Evolutionary conservation across 148 eudicot species (phyloP).

Genomic region (Rhododendron ferrugineum): DNA sequence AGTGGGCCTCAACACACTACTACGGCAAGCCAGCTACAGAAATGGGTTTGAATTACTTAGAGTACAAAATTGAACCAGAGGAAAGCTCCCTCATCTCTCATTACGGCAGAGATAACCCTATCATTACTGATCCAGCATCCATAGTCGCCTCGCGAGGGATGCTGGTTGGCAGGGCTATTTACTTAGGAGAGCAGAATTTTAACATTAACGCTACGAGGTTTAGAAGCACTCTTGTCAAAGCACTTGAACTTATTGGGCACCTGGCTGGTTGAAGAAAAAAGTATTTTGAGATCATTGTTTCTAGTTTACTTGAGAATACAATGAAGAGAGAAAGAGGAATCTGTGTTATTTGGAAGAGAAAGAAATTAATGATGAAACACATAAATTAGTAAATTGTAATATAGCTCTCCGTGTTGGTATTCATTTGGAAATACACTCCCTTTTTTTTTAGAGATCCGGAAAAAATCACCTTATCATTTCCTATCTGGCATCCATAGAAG

Average conservation of each 20-base stretch:
- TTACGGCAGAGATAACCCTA: constrained; percentile 37
- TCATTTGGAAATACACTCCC: too few relatives aligned
- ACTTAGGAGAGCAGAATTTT: constrained; percentile 46
- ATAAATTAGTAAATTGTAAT: too few relatives aligned
- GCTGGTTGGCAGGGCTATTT: constrained; percentile 31
- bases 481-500: constrained; percentile 27
- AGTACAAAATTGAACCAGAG: too few relatives aligned
- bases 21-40: constrained; percentile 32
- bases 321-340: neutral
- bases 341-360: neutral
- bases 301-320: neutral
- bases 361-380: neutral
- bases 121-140: constrained; percentile 30
- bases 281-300: neutral
- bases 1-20: constrained; percentile 36
- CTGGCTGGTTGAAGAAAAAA: neutral
- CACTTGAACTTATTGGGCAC: constrained; percentile 26
- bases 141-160: constrained; percentile 5
- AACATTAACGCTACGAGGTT: constrained; percentile 39
- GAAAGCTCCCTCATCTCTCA: constrained; percentile 1
- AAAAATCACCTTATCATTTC: constrained; percentile 35
- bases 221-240: constrained; percentile 40
- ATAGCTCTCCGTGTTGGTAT: too few relatives aligned
- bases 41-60: too few relatives aligned
- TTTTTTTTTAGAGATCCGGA: neutral